These are phyloP conservation scores for Populus hybrid DNA, from an alignment of 441 rosid species.

Conservation along the genomic window DNA sequence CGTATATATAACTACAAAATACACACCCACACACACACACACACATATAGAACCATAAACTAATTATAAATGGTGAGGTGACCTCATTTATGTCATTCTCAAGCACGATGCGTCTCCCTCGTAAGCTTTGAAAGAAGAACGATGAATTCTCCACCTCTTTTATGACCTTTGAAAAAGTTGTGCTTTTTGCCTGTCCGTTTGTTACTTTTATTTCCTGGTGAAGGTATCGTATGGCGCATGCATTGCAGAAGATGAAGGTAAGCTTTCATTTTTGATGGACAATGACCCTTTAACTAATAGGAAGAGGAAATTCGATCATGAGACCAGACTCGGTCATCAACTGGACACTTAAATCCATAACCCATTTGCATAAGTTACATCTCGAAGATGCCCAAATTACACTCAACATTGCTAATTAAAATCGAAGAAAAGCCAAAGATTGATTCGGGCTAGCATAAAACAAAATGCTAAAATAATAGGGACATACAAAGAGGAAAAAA, in stretches of 20 bases:
- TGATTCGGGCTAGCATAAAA: background rate
- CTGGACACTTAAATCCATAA: background rate
- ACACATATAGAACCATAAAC: no score
- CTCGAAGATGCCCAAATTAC: background rate
- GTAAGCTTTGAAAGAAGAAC: no score
- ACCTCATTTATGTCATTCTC: background rate
- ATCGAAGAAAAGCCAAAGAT: no score
- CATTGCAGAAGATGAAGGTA: background rate
- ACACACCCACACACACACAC: background rate
- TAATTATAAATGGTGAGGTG: background rate
- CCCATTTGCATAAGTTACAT: background rate
- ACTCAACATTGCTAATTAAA: no score
- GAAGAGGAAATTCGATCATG: constrained; percentile 4
- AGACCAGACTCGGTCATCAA: background rate
- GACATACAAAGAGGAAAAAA: background rate
- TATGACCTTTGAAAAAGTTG: no score
- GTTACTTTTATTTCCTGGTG: background rate
- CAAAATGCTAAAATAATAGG: no score
- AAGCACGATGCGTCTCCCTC: no score
- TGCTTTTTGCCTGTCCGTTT: no score
- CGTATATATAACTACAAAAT: background rate
- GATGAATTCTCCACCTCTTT: no score
- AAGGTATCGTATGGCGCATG: background rate
- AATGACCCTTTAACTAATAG: constrained; percentile 8
- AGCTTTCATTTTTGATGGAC: background rate